Conservation (phyloP, 306 rosid genomes). For the Prunus campanulata region DNA sequence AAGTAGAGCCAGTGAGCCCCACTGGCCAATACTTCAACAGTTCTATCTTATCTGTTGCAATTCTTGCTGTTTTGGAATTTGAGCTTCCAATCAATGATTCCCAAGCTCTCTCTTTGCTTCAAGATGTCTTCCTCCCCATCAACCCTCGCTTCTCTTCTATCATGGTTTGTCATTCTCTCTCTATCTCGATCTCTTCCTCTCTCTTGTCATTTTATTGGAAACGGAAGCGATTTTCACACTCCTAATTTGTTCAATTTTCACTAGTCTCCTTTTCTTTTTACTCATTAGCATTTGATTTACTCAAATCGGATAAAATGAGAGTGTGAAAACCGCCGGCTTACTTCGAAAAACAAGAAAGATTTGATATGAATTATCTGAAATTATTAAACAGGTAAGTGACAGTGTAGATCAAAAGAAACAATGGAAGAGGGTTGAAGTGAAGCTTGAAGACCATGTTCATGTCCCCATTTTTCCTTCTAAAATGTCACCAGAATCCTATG, state of each 20-base stretch:
- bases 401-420: constrained; percentile 1
- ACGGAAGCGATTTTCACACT: too few species aligned
- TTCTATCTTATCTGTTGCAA: constrained; percentile 30
- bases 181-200: background rate
- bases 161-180: constrained; percentile 35
- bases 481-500: background rate
- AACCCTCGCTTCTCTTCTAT: constrained; percentile 57
- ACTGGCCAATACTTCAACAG: constrained; percentile 54
- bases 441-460: constrained; percentile 43
- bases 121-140: constrained; percentile 40
- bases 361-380: background rate
- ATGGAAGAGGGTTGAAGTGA: background rate
- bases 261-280: too few species aligned
- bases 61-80: constrained; percentile 47
- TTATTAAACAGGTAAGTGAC: constrained; percentile 25
- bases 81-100: constrained; percentile 37
- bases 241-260: background rate
- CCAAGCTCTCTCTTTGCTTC: constrained; percentile 18
- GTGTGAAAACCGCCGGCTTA: background rate
- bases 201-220: too few species aligned
- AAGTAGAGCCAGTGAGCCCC: constrained; percentile 52
- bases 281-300: too few species aligned
- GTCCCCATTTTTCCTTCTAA: constrained; percentile 28
- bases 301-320: too few species aligned
- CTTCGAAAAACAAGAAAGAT: too few species aligned